Percentiles rank a stretch among this genome's conserved stretches.
Conservation (phyloP, 371 early-diverging fungal genomes). For the Apophysomyces elegans region DNA sequence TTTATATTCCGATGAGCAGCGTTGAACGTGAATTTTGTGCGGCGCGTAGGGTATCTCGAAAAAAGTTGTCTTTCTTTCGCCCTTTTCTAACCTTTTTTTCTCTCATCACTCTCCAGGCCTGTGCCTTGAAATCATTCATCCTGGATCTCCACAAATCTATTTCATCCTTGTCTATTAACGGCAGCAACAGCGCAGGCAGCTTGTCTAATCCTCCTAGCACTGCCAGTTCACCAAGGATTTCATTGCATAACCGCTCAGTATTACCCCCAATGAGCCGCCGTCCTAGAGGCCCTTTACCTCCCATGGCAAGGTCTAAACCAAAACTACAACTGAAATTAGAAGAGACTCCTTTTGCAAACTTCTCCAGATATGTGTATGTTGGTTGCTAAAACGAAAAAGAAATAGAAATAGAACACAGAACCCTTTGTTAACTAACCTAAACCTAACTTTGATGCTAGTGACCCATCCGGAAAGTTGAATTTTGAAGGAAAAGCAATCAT, state of each 20-base stretch:
- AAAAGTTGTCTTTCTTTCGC: not conserved
- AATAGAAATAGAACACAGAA: not conserved
- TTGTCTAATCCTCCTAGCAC: slow-evolving; percentile 24
- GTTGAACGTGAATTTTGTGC: too few relatives aligned
- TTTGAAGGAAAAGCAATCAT: slow-evolving; percentile 93
- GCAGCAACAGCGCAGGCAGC: slow-evolving; percentile 19
- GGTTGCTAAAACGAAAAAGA: not conserved
- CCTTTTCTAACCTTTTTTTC: not conserved
- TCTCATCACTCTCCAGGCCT: slow-evolving; percentile 1
- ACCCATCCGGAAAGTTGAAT: slow-evolving; percentile 87
- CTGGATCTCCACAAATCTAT: slow-evolving; percentile 39
- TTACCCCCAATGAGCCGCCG: slow-evolving; percentile 48
- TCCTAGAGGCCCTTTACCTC: slow-evolving; percentile 25
- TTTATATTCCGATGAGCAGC: too few relatives aligned
- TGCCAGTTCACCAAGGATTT: slow-evolving; percentile 12
- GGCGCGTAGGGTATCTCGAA: too few relatives aligned
- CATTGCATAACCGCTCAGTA: slow-evolving; percentile 33
- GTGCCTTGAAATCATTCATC: slow-evolving; percentile 19
- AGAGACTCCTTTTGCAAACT: slow-evolving; percentile 69
- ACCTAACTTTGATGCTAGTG: slow-evolving; percentile 46
- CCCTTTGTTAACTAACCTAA: not conserved
- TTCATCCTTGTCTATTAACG: slow-evolving; percentile 31
- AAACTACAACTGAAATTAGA: slow-evolving; percentile 41
- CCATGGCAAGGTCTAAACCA: slow-evolving; percentile 35
- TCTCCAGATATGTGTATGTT: slow-evolving; percentile 74